Base-by-base conservation (phyloP, 352 stramenopile species). In the Proteromonas lacertae region DNA sequence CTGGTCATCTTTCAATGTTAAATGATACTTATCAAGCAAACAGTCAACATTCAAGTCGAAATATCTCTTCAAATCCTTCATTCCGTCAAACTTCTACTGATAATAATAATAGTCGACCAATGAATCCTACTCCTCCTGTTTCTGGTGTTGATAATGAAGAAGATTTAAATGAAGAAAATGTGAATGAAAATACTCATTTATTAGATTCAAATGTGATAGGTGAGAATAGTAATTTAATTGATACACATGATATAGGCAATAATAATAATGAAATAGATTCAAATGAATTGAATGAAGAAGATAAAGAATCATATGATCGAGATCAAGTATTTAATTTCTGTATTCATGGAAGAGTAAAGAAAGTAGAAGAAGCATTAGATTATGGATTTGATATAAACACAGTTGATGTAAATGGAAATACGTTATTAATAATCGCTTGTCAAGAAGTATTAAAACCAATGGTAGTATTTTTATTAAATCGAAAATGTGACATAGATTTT, bases 371-470 rank as follows among this genome's bases (percentile, higher is more conserved):
- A 34, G 79, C 64, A 32, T 35, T 90, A 14, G 64, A 86, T 40
- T 56, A 64, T 0, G 26, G 71, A 12, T 86, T 90, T 35, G 40
- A 59, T 4, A 51, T 86, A 28, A 67, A 90, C 38, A 50, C 43
- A 16, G 67, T 78, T 38, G 73, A 90, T 51, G 66, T 78, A 30
- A 77, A 82, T 38, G 75, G 71, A 36, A 89, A 88, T 50, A 86
- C 75, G 28, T 43, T 82, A 32, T 47, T 91, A 36, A 43, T 81
- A 8, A 48, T 82, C 22, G 74, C 73, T 17, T 63, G 55, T 25
- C 71, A 88, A 42, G 83, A 88, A 47, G 50, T 74, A 19, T 84
- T 82, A 46, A 49, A 63, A 22, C 62, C 64, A 40, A 74, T 84
- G 48, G 62, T 70, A 23, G 71, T 84, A 53, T 57, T 74, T 30